These are phyloP conservation scores for Pseudevernia furfuracea DNA, from an alignment of 495 filamentous ascomycete species.

Conservation along the genomic window DNA sequence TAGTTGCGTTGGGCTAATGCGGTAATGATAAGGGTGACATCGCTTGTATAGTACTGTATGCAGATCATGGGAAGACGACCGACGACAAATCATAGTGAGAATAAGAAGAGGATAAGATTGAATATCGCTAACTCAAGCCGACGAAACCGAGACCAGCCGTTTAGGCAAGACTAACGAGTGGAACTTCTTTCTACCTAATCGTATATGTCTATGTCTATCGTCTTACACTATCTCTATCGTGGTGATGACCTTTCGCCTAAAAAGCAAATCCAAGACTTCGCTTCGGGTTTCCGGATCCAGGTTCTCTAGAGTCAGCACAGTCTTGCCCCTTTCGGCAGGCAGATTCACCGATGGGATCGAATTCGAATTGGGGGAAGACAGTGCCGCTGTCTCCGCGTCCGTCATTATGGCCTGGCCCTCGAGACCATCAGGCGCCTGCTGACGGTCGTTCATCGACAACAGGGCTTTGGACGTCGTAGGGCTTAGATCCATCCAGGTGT, in stretches of 20 bases:
- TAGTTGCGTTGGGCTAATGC: too few relatives aligned
- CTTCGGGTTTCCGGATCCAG: constrained; percentile 6
- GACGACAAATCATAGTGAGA: too few relatives aligned
- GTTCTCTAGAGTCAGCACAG: constrained; percentile 7
- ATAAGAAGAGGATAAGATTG: too few relatives aligned
- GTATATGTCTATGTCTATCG: neutral
- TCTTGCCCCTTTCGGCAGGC: neutral
- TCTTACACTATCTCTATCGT: neutral
- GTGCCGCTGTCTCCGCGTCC: neutral
- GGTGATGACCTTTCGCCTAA: constrained; percentile 6
- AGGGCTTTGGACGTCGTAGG: neutral
- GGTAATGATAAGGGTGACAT: too few relatives aligned
- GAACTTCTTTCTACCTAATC: too few relatives aligned
- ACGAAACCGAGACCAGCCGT: too few relatives aligned
- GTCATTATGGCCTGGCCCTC: neutral
- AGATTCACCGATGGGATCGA: neutral
- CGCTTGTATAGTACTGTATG: too few relatives aligned
- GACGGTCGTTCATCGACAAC: neutral
- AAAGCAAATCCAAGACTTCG: constrained; percentile 5
- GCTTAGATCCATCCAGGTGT: constrained; percentile 1
- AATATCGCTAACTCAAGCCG: too few relatives aligned
- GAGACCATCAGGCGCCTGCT: neutral
- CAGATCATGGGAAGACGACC: too few relatives aligned
- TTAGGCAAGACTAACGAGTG: too few relatives aligned
- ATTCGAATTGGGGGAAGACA: neutral